Evolutionary conservation across 2,329 filamentous ascomycete species (phyloP).

Genomic region (Didymella segeticola): DNA sequence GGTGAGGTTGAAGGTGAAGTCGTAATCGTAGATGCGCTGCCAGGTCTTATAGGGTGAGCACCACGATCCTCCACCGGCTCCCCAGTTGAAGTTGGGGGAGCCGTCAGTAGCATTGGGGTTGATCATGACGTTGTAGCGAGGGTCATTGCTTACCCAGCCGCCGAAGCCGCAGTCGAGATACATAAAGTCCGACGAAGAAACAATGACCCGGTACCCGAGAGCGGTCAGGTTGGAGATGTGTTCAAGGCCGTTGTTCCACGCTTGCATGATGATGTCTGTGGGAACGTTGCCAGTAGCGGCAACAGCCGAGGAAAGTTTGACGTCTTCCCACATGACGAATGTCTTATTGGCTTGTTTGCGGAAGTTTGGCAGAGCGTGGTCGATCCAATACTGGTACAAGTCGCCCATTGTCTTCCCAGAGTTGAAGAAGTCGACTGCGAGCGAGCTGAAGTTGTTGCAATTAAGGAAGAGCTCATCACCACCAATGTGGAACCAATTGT

Average conservation of each 20-base stretch:
- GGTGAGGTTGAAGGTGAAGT: slow-evolving; percentile 60
- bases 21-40: slow-evolving; percentile 67
- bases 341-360: slow-evolving; percentile 55
- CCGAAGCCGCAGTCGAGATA: slow-evolving; percentile 65
- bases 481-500: slow-evolving; percentile 63
- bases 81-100: slow-evolving; percentile 61
- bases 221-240: slow-evolving; percentile 61
- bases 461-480: slow-evolving; percentile 62
- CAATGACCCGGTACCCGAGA: slow-evolving; percentile 61
- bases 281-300: slow-evolving; percentile 57
- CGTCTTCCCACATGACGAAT: slow-evolving; percentile 66
- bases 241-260: slow-evolving; percentile 61
- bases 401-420: slow-evolving; percentile 60
- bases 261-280: slow-evolving; percentile 61
- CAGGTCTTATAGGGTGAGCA: slow-evolving; percentile 66
- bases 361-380: slow-evolving; percentile 61
- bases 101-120: slow-evolving; percentile 56
- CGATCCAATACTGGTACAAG: slow-evolving; percentile 62
- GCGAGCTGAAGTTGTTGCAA: slow-evolving; percentile 65
- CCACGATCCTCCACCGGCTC: slow-evolving; percentile 62
- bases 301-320: slow-evolving; percentile 51
- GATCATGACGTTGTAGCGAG: slow-evolving; percentile 61
- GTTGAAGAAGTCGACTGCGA: slow-evolving; percentile 59
- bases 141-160: slow-evolving; percentile 63
- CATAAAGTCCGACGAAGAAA: slow-evolving; percentile 63